Conservation (phyloP, 352 stramenopile species). For the Phytophthora macrochlamydospora region DNA sequence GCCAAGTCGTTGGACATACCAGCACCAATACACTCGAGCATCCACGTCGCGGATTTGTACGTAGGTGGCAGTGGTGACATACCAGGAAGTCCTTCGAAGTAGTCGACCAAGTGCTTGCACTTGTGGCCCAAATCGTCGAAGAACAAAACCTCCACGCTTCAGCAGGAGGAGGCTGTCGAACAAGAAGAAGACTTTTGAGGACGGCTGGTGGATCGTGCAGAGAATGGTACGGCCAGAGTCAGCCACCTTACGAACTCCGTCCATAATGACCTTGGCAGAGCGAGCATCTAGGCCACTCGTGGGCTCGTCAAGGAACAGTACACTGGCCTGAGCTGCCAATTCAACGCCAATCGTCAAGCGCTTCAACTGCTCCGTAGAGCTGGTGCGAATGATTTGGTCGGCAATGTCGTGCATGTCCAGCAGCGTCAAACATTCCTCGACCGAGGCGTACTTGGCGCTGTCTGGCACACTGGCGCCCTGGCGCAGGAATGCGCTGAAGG, state of each 20-base stretch:
- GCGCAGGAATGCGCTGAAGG: constrained; percentile 29
- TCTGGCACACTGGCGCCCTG: constrained; percentile 24
- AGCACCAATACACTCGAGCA: neutral
- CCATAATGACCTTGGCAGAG: constrained; percentile 66
- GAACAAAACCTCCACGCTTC: neutral
- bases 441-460: constrained; percentile 9
- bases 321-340: constrained; percentile 65
- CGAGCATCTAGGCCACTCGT: constrained; percentile 78
- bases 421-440: constrained; percentile 23
- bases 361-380: constrained; percentile 34
- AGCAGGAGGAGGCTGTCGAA: neutral
- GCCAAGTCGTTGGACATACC: constrained; percentile 8
- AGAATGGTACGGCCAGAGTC: constrained; percentile 64
- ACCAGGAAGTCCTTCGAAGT: constrained; percentile 9
- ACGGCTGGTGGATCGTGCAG: constrained; percentile 90
- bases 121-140: constrained; percentile 14
- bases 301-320: constrained; percentile 73
- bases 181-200: constrained; percentile 38
- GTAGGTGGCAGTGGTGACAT: constrained; percentile 44
- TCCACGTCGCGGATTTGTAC: constrained; percentile 70
- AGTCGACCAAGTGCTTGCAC: constrained; percentile 18
- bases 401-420: constrained; percentile 15
- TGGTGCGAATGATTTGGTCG: constrained; percentile 23
- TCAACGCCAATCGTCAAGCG: constrained; percentile 39
- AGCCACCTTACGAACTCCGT: constrained; percentile 71